Conservation (phyloP, 1,284 basidiomycete genomes). For the Ganoderma lingzhi region DNA sequence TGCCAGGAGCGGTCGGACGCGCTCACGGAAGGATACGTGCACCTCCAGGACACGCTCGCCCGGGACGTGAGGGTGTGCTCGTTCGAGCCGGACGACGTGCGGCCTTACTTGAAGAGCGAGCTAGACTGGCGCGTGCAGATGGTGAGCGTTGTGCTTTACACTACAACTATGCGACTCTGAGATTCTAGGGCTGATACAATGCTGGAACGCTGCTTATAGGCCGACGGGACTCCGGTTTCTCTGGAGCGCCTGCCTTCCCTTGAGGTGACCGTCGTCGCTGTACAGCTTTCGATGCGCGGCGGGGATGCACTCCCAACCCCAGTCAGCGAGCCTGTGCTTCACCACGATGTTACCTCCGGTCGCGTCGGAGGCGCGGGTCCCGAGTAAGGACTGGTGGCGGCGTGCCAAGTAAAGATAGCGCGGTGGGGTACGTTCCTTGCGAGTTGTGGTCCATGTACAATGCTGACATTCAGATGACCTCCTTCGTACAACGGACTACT, state of each 20-base stretch:
- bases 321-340: slow-evolving; percentile 17
- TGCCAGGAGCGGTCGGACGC: slow-evolving; percentile 37
- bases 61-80: slow-evolving; percentile 39
- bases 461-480: not conserved
- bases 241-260: slow-evolving; percentile 27
- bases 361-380: slow-evolving; percentile 18
- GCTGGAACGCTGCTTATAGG: not conserved
- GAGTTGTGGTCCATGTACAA: not conserved
- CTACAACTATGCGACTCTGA: not conserved
- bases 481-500: too few species aligned
- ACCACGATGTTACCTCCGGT: slow-evolving; percentile 29
- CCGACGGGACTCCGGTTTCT: not conserved
- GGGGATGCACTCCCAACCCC: slow-evolving; percentile 24
- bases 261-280: slow-evolving; percentile 25
- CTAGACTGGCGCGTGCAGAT: slow-evolving; percentile 48
- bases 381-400: not conserved
- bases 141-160: slow-evolving; percentile 6
- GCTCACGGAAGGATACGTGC: slow-evolving; percentile 61
- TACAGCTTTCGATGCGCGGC: slow-evolving; percentile 15
- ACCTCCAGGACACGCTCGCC: slow-evolving; percentile 47
- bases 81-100: slow-evolving; percentile 45
- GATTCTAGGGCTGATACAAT: not conserved
- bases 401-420: too few species aligned
- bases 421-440: too few species aligned
- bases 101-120: slow-evolving; percentile 47